Base-by-base conservation (phyloP, 2,329 filamentous ascomycete genomes). In the Simplicillium aogashimaense region DNA sequence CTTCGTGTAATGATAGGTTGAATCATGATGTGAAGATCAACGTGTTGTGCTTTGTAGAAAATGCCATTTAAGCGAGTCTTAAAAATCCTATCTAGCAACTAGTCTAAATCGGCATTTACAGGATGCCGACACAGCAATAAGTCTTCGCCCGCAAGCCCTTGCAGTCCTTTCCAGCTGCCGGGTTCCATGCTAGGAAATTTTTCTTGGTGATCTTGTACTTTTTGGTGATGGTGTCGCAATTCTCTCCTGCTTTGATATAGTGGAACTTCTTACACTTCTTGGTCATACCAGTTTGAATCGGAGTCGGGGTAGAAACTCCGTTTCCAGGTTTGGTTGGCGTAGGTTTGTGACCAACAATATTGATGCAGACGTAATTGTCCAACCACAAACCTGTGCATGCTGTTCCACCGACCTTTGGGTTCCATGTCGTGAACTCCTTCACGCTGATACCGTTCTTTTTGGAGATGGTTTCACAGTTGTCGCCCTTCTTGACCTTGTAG, bases 401-500 rank as follows among this genome's bases (percentile, higher is more conserved):
- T 4, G 12, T 29, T 4, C 43, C 44, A 9, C 20, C 20, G 4
- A 45, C 45, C 5, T 25, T n/a, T 7, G 45, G 42, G 31, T 53
- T 52, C 51, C 49, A 52, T 33, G 18, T 32, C 3, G 30, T 46
- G 20, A 62, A 50, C 10, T 57, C 35, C 4, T 45, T 37, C 8
- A 53, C 33, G 1, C 48, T 36, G 34, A 59, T 53, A 7, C 45
- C 42, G 2, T 52, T 43, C 6, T 39, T 37, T 1, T 38, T 30
- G 9, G 50, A 47, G 18, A 62, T 58, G 0, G 36, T 40, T 7
- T 31, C 38, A 33, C 57, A 62, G 7, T 36, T 44, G 9, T 56
- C 51, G 1, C 48, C 51, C 0, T 13, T 34, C 8, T 45, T 29
- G 0, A 59, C 43, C 2, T 44, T 35, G 37, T 57, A 44, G 36